phyloP scores from a whole-genome alignment of 208 protist species.

The Leishmania arabica region DNA sequence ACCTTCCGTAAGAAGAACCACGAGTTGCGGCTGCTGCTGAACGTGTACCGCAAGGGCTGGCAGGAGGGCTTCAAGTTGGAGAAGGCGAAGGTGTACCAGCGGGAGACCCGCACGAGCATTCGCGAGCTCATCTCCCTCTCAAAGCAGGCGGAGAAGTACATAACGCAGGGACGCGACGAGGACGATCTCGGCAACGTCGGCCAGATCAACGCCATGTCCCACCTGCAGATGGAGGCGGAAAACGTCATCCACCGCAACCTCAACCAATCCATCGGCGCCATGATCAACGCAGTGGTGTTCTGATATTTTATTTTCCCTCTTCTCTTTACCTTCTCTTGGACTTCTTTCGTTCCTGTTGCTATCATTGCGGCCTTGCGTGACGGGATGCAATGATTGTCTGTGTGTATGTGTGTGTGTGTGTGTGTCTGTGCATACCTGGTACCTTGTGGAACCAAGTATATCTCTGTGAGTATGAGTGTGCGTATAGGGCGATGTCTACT shows the following conservation, averaged over 20 bases:
- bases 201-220: constrained; percentile 73
- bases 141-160: constrained; percentile 82
- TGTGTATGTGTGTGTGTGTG: constrained; percentile 1
- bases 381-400: background rate
- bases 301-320: constrained; percentile 34
- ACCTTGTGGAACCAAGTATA: background rate
- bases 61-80: constrained; percentile 96
- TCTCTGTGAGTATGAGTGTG: background rate
- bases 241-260: constrained; percentile 80
- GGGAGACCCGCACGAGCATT: constrained; percentile 72
- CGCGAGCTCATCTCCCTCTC: constrained; percentile 72
- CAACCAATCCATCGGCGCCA: constrained; percentile 82
- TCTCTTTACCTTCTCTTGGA: background rate
- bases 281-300: constrained; percentile 90
- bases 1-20: constrained; percentile 99
- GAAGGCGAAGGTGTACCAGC: constrained; percentile 64
- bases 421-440: background rate
- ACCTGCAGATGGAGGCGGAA: constrained; percentile 81
- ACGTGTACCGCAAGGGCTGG: constrained; percentile 99
- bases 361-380: background rate
- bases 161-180: constrained; percentile 82
- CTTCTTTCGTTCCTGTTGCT: background rate
- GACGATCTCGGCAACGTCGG: constrained; percentile 89
- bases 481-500: background rate
- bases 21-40: constrained; percentile 99